Percentiles rank a stretch among this genome's conserved stretches.
phyloP scores from a whole-genome alignment of 768 basidiomycete species.

The Krasilnikovozyma curviuscula region DNA sequence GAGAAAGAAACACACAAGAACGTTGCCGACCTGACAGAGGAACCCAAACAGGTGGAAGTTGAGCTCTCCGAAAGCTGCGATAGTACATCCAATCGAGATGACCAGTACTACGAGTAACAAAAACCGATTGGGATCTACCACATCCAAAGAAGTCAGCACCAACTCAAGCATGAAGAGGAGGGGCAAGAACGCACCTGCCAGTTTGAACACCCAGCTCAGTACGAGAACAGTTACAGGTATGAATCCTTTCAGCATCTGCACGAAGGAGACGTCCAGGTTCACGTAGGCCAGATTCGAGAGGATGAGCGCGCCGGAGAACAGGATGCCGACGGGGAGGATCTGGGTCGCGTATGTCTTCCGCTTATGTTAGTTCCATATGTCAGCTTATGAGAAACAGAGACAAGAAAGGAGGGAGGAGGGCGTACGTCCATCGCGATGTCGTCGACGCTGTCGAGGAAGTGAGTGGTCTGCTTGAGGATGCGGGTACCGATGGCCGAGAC shows the following conservation, averaged over 20 bases:
- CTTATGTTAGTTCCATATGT: background rate
- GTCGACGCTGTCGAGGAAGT: slow-evolving; percentile 1
- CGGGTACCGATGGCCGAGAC: slow-evolving; percentile 14
- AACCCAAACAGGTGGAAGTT: slow-evolving; percentile 11
- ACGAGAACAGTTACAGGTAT: slow-evolving; percentile 14
- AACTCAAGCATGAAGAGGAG: background rate
- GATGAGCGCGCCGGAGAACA: slow-evolving; percentile 15
- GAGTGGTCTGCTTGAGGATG: slow-evolving; percentile 6
- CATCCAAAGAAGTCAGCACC: background rate
- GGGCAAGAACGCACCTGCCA: background rate
- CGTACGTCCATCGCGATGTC: slow-evolving; percentile 3
- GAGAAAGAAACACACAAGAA: slow-evolving; percentile 10
- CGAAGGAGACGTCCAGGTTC: slow-evolving; percentile 14
- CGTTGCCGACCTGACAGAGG: slow-evolving; percentile 12
- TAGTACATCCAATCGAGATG: slow-evolving; percentile 12
- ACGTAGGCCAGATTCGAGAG: slow-evolving; percentile 17
- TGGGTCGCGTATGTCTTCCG: slow-evolving; percentile 1
- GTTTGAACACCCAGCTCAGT: slow-evolving; percentile 5
- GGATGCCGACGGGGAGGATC: slow-evolving; percentile 13
- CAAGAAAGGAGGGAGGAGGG: background rate
- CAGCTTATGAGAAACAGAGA: background rate
- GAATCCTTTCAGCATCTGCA: slow-evolving; percentile 18
- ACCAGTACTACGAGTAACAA: slow-evolving; percentile 6
- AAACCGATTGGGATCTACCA: slow-evolving; percentile 6
- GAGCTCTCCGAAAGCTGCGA: slow-evolving; percentile 11